phyloP scores from a whole-genome alignment of 83 land plant genomes.

The Larix sibirica region DNA sequence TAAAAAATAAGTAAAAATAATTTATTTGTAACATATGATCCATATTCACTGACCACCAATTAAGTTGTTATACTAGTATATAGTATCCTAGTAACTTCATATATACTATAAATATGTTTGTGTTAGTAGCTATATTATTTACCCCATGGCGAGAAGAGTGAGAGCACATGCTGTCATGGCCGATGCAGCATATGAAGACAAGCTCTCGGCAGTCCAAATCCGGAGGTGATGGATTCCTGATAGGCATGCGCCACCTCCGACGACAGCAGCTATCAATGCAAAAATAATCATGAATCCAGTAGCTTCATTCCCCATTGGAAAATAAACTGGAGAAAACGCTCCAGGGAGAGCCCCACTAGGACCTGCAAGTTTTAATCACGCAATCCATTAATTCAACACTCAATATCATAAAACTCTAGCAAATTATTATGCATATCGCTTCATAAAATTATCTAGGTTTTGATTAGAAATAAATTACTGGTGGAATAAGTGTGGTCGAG shows the following conservation, averaged over 20 bases:
- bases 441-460: neutral
- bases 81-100: too few species aligned
- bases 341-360: constrained; percentile 39
- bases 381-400: too few species aligned
- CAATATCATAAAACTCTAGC: too few species aligned
- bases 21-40: too few species aligned
- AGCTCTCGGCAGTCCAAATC: constrained; percentile 37
- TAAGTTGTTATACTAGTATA: too few species aligned
- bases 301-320: constrained; percentile 73
- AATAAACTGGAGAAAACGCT: constrained; percentile 45
- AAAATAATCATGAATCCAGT: constrained; percentile 67
- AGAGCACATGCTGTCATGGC: constrained; percentile 60
- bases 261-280: constrained; percentile 59
- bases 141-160: constrained; percentile 75
- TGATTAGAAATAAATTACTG: neutral
- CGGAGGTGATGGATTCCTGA: constrained; percentile 50
- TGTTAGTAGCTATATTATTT: neutral
- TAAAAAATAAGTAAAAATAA: too few species aligned
- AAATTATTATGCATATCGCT: too few species aligned
- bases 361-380: constrained; percentile 22
- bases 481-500: constrained; percentile 60
- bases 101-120: too few species aligned
- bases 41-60: too few species aligned
- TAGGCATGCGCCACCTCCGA: constrained; percentile 52
- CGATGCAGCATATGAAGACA: constrained; percentile 46